A percentile compares a stretch with the other conserved stretches of the same genome.
Evolutionary conservation across 768 basidiomycete species (phyloP).

Genomic region (Tricholoma saponaceum): DNA sequence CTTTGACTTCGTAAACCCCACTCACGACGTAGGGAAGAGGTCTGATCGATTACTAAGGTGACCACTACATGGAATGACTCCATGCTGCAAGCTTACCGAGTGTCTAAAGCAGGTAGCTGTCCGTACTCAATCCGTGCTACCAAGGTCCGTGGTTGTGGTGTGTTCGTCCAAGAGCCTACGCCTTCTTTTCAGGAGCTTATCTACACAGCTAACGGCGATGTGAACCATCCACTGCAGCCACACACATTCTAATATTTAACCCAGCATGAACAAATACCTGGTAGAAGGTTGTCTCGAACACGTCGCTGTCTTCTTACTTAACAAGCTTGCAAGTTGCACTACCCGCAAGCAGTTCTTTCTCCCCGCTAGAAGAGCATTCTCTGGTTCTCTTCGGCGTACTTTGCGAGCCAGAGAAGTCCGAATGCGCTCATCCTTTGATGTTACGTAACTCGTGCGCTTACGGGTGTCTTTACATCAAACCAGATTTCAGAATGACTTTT

Average conservation of each 20-base stretch:
- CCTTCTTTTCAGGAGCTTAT: neutral
- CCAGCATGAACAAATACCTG: neutral
- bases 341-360: neutral
- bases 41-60: too few species aligned
- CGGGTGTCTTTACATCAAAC: too few species aligned
- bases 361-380: neutral
- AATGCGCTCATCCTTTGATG: neutral
- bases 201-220: neutral
- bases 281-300: too few species aligned
- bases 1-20: neutral
- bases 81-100: neutral
- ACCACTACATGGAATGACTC: too few species aligned
- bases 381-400: too few species aligned
- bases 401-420: neutral
- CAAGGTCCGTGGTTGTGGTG: neutral
- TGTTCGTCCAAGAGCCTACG: neutral
- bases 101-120: neutral
- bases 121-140: neutral
- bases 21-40: neutral
- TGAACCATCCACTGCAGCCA: neutral
- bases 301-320: neutral
- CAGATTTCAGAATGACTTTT: too few species aligned
- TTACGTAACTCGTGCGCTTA: too few species aligned
- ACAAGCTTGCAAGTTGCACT: neutral
- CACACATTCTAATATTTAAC: neutral